phyloP scores from a whole-genome alignment of 1,284 basidiomycete species.

The Inonotus obliquus region DNA sequence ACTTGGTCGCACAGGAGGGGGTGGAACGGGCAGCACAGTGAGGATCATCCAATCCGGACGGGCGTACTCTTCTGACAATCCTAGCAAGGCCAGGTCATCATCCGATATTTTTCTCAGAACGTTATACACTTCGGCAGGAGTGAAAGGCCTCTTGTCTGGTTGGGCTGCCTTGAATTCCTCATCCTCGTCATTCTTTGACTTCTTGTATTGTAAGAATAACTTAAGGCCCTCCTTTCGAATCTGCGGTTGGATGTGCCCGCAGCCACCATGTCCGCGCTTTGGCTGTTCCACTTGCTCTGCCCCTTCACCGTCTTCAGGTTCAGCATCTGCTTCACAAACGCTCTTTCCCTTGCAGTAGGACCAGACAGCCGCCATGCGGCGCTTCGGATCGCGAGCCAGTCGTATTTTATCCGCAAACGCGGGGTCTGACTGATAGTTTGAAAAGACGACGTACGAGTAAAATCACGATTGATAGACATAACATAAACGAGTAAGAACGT shows the following conservation, averaged over 20 bases:
- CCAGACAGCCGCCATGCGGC: constrained; percentile 87
- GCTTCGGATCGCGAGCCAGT: constrained; percentile 83
- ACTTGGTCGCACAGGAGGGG: constrained; percentile 96
- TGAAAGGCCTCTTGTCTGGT: constrained; percentile 86
- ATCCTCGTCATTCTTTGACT: constrained; percentile 89
- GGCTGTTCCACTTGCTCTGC: constrained; percentile 62
- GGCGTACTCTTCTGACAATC: constrained; percentile 93
- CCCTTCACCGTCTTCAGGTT: constrained; percentile 78
- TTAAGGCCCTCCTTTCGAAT: constrained; percentile 96
- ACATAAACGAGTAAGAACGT: constrained; percentile 50
- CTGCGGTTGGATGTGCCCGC: constrained; percentile 88
- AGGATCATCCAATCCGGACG: constrained; percentile 99
- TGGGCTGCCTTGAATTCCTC: constrained; percentile 85
- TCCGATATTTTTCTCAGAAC: constrained; percentile 93
- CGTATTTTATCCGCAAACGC: constrained; percentile 80
- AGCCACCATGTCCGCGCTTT: constrained; percentile 91
- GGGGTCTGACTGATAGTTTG: constrained; percentile 63
- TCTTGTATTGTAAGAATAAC: constrained; percentile 95
- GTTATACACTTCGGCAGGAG: constrained; percentile 87
- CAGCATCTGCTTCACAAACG: constrained; percentile 82
- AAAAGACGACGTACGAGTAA: constrained; percentile 5
- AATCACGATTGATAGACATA: constrained; percentile 20
- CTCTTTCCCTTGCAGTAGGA: constrained; percentile 81
- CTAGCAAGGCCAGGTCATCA: constrained; percentile 86
- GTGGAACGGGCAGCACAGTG: constrained; percentile 96